These are phyloP conservation scores for Acacia confusa DNA, from an alignment of 306 rosid species.

Conservation along the genomic window DNA sequence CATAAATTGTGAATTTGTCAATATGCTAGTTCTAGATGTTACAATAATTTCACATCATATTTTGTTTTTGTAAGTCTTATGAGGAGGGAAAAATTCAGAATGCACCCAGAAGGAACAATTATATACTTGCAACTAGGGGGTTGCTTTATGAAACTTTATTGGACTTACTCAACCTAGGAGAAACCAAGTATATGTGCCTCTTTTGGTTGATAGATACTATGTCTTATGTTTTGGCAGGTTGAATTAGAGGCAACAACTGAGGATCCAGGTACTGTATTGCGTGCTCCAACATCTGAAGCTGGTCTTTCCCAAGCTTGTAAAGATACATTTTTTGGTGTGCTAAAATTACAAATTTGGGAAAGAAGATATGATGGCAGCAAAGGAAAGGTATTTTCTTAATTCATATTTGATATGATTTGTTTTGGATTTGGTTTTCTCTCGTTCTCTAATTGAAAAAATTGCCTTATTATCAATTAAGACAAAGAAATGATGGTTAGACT, in stretches of 20 bases:
- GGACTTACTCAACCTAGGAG: neutral
- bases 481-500: neutral
- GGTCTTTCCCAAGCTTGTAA: constrained; percentile 85
- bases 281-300: constrained; percentile 82
- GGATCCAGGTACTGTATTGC: constrained; percentile 73
- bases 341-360: constrained; percentile 78
- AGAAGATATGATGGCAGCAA: constrained; percentile 63
- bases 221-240: constrained; percentile 48
- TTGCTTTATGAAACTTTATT: neutral
- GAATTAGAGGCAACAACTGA: constrained; percentile 78
- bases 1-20: too few relatives aligned
- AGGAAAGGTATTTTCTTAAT: neutral
- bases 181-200: constrained; percentile 12
- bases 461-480: neutral
- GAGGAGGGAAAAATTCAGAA: too few relatives aligned
- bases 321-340: constrained; percentile 73
- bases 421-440: neutral
- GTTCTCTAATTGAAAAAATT: neutral
- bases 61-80: too few relatives aligned
- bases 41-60: too few relatives aligned
- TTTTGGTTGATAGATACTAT: constrained; percentile 9
- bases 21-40: too few relatives aligned
- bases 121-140: neutral
- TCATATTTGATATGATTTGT: neutral
- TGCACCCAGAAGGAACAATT: too few relatives aligned